Evolutionary conservation across 1,139 yeast genomes (phyloP).

Genomic region (Pichia sp.): DNA sequence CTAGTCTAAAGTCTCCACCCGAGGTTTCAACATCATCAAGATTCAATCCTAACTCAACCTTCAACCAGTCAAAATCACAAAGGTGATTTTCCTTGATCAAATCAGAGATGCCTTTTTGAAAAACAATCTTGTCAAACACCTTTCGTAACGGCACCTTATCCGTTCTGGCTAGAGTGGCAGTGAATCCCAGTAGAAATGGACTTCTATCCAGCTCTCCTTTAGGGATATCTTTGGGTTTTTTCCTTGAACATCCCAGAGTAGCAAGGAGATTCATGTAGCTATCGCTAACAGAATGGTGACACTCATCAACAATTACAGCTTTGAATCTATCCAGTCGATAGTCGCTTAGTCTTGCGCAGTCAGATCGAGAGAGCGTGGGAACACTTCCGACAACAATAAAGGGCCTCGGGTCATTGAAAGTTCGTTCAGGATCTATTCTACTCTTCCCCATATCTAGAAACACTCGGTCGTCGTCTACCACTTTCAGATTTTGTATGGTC

Average conservation of each 20-base stretch:
- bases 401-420: slow-evolving; percentile 13
- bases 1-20: slow-evolving; percentile 46
- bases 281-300: slow-evolving; percentile 82
- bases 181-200: slow-evolving; percentile 60
- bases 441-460: slow-evolving; percentile 58
- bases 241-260: slow-evolving; percentile 46
- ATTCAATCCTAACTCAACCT: slow-evolving; percentile 39
- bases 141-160: slow-evolving; percentile 56
- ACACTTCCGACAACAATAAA: slow-evolving; percentile 70
- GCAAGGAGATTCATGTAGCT: slow-evolving; percentile 55
- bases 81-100: slow-evolving; percentile 68
- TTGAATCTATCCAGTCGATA: slow-evolving; percentile 57
- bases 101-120: slow-evolving; percentile 55
- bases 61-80: slow-evolving; percentile 60
- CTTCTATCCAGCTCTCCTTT: no score
- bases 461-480: slow-evolving; percentile 12
- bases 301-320: slow-evolving; percentile 80
- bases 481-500: slow-evolving; percentile 37
- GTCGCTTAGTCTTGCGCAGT: slow-evolving; percentile 37
- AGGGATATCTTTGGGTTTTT: slow-evolving; percentile 32
- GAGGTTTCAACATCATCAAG: slow-evolving; percentile 29
- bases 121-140: slow-evolving; percentile 70
- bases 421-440: slow-evolving; percentile 26
- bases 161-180: slow-evolving; percentile 71
- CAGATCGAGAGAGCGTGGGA: slow-evolving; percentile 46